Base-by-base conservation (phyloP, 1,139 yeast genomes). In the Candida sanyaensis region DNA sequence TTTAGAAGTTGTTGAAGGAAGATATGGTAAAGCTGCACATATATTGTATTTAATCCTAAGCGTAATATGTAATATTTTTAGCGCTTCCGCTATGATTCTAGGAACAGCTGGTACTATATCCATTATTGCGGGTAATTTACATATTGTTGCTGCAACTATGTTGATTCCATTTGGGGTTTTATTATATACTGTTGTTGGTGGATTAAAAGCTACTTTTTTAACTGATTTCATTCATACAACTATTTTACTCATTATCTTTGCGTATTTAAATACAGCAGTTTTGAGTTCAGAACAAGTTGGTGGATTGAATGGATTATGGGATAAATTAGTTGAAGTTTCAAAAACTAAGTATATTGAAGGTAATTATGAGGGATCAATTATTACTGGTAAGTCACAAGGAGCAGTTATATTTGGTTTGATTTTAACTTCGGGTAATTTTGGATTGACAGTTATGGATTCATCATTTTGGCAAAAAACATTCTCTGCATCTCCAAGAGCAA, bases 161-260 rank as follows among this genome's bases (percentile, higher is more conserved):
- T 59, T 69, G 44, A 65, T 69, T 43, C 73, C 73, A n/a, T 65
- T 69, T 53, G 73, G 73, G 3, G 74, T 69, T 11, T 51, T 69
- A 31, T 48, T 66, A 33, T 69, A 69, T 52, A 71, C 77, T 2
- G 59, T 67, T 11, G 65, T 69, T 47, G 76, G 76, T 26, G 77
- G 77, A 2, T 62, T 73, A 48, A 70, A 68, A 50, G 71, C 77
- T 9, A 72, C 77, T 2, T 72, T 71, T 47, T 62, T 69, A 42
- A 69, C 74, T 17, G 74, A 69, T 52, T 69, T 59, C 48, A 64
- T 65, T 6, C 74, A 69, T 45, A 57, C 74, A n/a, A 58, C 70
- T 50, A 54, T 73, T 47, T 54, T 71, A 48, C 50, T 71, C 49
- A 56, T 71, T 42, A 51, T 71, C 44, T 49, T 69, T 43, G 50